phyloP scores from a whole-genome alignment of 345 rosid species.

The Camelina sativa region DNA sequence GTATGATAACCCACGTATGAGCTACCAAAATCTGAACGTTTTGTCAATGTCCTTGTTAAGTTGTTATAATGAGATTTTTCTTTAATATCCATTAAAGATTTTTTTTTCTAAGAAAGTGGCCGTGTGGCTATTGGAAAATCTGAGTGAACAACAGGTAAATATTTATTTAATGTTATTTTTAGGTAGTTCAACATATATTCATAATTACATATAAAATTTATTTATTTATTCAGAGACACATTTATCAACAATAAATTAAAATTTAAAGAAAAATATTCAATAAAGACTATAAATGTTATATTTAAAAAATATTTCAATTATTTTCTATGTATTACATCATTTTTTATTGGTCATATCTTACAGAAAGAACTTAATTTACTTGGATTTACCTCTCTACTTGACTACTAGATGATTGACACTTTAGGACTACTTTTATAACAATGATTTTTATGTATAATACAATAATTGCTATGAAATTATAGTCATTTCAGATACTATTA shows the following conservation, averaged over 20 bases:
- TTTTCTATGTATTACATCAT: not conserved
- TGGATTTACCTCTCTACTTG: slow-evolving; percentile 15
- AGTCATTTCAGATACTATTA: not conserved
- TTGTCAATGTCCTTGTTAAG: not conserved
- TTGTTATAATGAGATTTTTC: slow-evolving; percentile 8
- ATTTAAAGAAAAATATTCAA: not conserved
- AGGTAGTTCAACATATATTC: not conserved
- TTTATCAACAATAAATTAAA: not conserved
- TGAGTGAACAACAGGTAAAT: slow-evolving; percentile 2
- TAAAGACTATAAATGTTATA: not conserved
- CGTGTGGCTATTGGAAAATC: slow-evolving; percentile 20
- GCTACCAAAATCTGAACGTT: slow-evolving; percentile 15
- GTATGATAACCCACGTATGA: slow-evolving; percentile 19
- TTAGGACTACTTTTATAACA: not conserved
- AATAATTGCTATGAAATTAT: not conserved
- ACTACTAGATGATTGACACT: slow-evolving; percentile 7
- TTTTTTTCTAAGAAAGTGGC: not conserved
- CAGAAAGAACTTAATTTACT: not conserved
- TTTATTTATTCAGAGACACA: not conserved
- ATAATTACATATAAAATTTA: not conserved
- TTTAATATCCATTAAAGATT: not conserved
- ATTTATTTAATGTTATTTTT: not conserved
- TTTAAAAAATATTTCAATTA: not conserved
- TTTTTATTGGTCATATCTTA: not conserved
- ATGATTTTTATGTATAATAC: too few relatives aligned